phyloP scores from a whole-genome alignment of 2,329 filamentous ascomycete species.

The Fusarium annulatum region DNA sequence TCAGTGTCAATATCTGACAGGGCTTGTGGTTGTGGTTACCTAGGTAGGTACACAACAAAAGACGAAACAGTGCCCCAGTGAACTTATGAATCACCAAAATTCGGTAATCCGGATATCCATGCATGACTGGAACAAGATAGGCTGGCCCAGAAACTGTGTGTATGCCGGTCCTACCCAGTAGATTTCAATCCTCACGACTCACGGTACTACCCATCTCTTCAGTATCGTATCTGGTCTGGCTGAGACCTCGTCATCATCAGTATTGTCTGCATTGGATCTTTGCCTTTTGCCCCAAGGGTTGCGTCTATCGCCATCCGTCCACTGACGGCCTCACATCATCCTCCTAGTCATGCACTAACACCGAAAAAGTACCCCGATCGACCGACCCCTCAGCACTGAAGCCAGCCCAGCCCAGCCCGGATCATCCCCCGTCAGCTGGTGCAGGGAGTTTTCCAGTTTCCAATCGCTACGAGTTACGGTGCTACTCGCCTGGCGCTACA shows the following conservation, averaged over 20 bases:
- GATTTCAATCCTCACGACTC: neutral
- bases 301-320: slow-evolving; percentile 37
- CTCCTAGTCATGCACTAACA: slow-evolving; percentile 27
- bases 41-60: neutral
- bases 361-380: slow-evolving; percentile 38
- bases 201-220: neutral
- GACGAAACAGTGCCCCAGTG: neutral
- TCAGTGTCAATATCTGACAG: neutral
- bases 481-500: slow-evolving; percentile 7
- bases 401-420: slow-evolving; percentile 36
- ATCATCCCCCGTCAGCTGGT: slow-evolving; percentile 41
- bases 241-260: slow-evolving; percentile 25
- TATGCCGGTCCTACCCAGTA: neutral
- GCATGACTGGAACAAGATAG: neutral
- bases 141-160: slow-evolving; percentile 1
- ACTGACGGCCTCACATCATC: slow-evolving; percentile 25
- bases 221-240: neutral
- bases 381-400: slow-evolving; percentile 40
- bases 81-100: neutral
- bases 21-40: neutral
- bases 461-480: slow-evolving; percentile 17
- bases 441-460: slow-evolving; percentile 30
- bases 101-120: neutral
- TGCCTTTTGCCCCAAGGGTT: slow-evolving; percentile 32
- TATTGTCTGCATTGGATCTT: slow-evolving; percentile 26